These are phyloP conservation scores for Mortierella claussenii DNA, from an alignment of 192 early-diverging fungal species.

Conservation along the genomic window DNA sequence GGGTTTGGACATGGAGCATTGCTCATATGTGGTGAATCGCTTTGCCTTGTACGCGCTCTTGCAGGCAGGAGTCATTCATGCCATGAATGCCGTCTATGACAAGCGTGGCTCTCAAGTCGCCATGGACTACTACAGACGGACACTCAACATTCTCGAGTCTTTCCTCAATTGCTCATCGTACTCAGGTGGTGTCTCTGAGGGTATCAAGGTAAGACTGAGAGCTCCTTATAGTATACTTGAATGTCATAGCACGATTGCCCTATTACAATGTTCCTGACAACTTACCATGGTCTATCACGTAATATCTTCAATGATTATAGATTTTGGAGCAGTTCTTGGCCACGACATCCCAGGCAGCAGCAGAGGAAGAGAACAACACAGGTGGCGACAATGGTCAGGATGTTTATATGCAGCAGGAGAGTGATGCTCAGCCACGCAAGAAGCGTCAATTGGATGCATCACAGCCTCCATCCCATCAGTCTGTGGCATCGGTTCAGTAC, in stretches of 20 bases:
- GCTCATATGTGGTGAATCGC: constrained; percentile 45
- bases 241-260: too few species aligned
- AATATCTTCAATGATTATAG: constrained; percentile 13
- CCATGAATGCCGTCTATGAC: constrained; percentile 51
- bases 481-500: constrained; percentile 11
- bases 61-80: constrained; percentile 49
- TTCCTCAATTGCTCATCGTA: constrained; percentile 38
- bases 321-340: constrained; percentile 50
- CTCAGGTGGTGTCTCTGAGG: constrained; percentile 48
- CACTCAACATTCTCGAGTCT: constrained; percentile 29
- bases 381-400: constrained; percentile 5
- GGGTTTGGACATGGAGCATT: constrained; percentile 47
- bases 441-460: constrained; percentile 34
- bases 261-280: background rate
- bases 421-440: constrained; percentile 34
- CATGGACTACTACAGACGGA: constrained; percentile 50
- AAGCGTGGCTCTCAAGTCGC: constrained; percentile 45
- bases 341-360: constrained; percentile 33
- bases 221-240: too few species aligned
- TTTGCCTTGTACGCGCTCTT: constrained; percentile 49
- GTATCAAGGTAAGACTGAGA: constrained; percentile 45
- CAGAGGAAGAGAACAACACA: constrained; percentile 23
- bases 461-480: background rate
- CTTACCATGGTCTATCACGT: too few species aligned
- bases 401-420: constrained; percentile 14